Percentiles rank a stretch among this genome's conserved stretches.
Conservation (phyloP, 495 filamentous ascomycete species). For the Lasiosphaeris hirsuta region DNA sequence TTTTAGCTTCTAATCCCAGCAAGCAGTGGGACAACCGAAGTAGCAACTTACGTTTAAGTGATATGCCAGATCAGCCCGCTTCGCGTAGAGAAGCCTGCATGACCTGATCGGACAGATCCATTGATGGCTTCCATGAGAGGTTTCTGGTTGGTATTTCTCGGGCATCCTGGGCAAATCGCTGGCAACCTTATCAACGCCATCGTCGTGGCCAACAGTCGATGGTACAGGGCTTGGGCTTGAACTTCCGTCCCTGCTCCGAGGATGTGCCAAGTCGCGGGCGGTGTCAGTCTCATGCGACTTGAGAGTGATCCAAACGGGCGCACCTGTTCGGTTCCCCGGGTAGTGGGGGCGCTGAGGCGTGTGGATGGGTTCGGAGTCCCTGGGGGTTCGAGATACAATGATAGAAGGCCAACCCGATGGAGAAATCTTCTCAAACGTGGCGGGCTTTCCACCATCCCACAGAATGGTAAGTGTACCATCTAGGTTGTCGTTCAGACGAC, state of each 20-base stretch:
- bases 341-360: neutral
- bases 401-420: no score
- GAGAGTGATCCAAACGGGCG: neutral
- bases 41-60: neutral
- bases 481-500: conserved; percentile 12
- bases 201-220: neutral
- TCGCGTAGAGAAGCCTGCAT: neutral
- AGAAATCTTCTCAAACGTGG: no score
- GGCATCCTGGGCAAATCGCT: no score
- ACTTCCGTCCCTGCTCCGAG: neutral
- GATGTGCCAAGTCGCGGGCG: neutral
- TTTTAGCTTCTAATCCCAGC: neutral
- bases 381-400: neutral
- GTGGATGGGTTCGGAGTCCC: neutral
- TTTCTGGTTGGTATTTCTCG: neutral
- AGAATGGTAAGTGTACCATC: conserved; percentile 11
- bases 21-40: neutral
- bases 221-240: neutral
- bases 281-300: neutral
- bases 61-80: neutral
- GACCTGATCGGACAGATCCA: neutral
- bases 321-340: neutral
- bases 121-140: neutral
- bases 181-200: no score
- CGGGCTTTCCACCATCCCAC: neutral